Percentiles rank a stretch among this genome's conserved stretches.
Evolutionary conservation across 768 basidiomycete species (phyloP).

Genomic region (Macrolepiota albuminosa): DNA sequence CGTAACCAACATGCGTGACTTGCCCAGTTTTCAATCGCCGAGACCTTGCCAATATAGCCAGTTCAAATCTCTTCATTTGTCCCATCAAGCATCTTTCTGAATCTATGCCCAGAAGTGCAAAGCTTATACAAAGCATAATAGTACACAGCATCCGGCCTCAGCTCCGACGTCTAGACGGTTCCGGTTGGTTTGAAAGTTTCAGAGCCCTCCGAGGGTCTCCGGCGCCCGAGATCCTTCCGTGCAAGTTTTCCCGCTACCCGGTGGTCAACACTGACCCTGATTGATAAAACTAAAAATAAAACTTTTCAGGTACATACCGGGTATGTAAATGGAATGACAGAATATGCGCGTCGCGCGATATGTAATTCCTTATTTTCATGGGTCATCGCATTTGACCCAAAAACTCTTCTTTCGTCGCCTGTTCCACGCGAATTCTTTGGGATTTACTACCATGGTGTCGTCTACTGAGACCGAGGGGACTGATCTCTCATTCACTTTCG

Average conservation of each 20-base stretch:
- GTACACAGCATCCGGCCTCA: no score
- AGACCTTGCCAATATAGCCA: no score
- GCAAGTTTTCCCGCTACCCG: background rate
- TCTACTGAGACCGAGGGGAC: constrained; percentile 5
- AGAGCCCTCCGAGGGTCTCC: background rate
- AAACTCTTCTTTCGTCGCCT: background rate
- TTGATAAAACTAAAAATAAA: background rate
- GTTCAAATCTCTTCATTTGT: no score
- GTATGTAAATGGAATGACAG: background rate
- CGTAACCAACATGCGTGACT: no score
- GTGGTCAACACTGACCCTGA: background rate
- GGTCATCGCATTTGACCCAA: background rate
- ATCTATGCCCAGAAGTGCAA: no score
- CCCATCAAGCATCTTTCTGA: no score
- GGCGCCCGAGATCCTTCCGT: background rate
- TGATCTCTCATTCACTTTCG: constrained; percentile 20
- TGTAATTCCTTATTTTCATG: background rate
- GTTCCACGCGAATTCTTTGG: background rate
- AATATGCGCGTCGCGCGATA: background rate
- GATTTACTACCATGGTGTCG: background rate
- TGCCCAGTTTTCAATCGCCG: no score
- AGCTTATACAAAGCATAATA: no score
- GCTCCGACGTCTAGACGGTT: no score
- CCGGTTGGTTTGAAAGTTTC: background rate
- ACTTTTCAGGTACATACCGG: background rate